Conservation (phyloP, 106 monocot species). For the Phalaenopsis equestris region DNA sequence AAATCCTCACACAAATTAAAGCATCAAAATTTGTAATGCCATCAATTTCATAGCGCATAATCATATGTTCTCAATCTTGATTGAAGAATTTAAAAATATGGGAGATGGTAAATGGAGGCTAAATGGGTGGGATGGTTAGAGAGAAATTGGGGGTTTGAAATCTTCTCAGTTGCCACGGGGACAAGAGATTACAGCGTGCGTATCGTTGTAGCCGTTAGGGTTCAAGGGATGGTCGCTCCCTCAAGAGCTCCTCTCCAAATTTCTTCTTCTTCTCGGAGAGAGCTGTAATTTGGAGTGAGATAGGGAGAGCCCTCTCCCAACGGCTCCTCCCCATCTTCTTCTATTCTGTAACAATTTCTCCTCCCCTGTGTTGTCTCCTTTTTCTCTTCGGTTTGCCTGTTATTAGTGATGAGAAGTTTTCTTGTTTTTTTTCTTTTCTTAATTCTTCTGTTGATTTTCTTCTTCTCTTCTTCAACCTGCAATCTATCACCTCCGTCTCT, state of each 20-base stretch:
- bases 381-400: neutral
- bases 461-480: neutral
- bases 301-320: too few relatives aligned
- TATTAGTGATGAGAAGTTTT: too few relatives aligned
- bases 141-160: neutral
- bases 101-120: neutral
- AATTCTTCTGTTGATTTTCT: neutral
- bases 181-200: neutral
- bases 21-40: too few relatives aligned
- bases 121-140: neutral
- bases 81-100: too few relatives aligned
- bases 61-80: too few relatives aligned
- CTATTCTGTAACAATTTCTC: neutral
- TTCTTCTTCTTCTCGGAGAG: too few relatives aligned
- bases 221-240: neutral
- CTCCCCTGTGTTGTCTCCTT: neutral
- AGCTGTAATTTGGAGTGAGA: too few relatives aligned
- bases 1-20: too few relatives aligned
- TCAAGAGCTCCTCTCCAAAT: too few relatives aligned
- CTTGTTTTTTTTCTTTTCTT: too few relatives aligned
- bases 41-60: too few relatives aligned
- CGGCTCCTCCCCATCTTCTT: too few relatives aligned
- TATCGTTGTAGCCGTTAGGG: neutral
- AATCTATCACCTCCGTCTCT: neutral
- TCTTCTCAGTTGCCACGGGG: neutral